These are phyloP conservation scores for Fraxinus xanthoxyloides DNA, from an alignment of 305 asterid genomes.

Conservation along the genomic window DNA sequence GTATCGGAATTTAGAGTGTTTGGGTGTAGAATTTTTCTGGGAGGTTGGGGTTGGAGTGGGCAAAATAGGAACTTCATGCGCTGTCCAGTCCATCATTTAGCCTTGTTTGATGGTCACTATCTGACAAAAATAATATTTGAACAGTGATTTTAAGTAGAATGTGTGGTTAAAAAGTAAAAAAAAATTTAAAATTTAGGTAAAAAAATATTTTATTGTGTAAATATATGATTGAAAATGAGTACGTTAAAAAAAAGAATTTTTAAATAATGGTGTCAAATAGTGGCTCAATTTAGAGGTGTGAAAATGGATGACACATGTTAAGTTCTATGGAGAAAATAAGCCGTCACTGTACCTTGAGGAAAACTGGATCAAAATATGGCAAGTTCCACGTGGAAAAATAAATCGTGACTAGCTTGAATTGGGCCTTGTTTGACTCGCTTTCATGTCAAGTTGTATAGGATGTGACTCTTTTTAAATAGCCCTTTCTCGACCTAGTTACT, in stretches of 20 bases:
- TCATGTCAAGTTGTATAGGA: not conserved
- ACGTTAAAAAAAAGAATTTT: no score
- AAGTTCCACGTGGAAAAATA: no score
- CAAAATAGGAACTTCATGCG: no score
- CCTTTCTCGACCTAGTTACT: not conserved
- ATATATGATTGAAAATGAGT: no score
- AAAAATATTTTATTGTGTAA: no score
- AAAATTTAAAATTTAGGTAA: no score
- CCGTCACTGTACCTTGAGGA: not conserved
- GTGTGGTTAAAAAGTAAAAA: no score
- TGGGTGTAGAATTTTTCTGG: not conserved
- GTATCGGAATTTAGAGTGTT: not conserved
- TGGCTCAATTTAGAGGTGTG: not conserved
- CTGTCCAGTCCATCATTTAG: not conserved
- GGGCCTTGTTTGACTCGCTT: not conserved
- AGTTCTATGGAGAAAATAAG: not conserved
- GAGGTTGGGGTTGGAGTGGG: not conserved
- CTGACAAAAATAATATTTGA: no score
- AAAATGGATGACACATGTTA: not conserved
- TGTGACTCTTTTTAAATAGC: accelerated
- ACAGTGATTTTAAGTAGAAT: no score
- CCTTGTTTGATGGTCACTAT: no score
- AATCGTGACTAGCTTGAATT: not conserved
- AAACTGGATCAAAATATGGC: not conserved
- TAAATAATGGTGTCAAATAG: no score